These are phyloP conservation scores for Mortierella antarctica DNA, from an alignment of 192 early-diverging fungal genomes.

Conservation along the genomic window DNA sequence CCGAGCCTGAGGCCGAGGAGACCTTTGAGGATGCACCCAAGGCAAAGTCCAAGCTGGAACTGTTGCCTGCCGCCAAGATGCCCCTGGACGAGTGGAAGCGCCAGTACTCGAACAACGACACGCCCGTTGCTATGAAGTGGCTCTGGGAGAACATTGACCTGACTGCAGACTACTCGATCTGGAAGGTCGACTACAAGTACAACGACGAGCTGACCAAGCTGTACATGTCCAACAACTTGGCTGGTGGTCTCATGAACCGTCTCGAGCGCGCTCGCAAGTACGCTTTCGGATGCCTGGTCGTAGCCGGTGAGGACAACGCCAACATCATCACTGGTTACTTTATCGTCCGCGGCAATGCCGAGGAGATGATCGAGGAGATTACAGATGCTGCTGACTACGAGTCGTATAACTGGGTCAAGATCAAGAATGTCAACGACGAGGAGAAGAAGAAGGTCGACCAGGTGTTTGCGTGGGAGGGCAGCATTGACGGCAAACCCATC, in stretches of 20 bases:
- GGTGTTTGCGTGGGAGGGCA: conserved; percentile 89
- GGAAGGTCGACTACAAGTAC: conserved; percentile 94
- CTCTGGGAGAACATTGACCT: conserved; percentile 91
- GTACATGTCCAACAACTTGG: conserved; percentile 94
- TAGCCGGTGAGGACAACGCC: conserved; percentile 82
- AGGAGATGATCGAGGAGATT: conserved; percentile 39
- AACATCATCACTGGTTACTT: conserved; percentile 95
- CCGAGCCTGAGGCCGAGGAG: conserved; percentile 67
- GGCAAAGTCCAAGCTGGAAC: conserved; percentile 88
- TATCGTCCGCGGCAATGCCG: conserved; percentile 80
- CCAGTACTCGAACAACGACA: conserved; percentile 96
- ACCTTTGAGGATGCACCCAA: conserved; percentile 78
- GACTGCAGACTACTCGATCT: conserved; percentile 87
- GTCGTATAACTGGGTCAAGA: conserved; percentile 81
- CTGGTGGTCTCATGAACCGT: conserved; percentile 92
- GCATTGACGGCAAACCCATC: conserved; percentile 72
- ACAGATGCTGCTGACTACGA: conserved; percentile 87
- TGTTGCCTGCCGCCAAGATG: conserved; percentile 83
- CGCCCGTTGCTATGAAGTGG: conserved; percentile 87
- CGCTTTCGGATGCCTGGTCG: conserved; percentile 87
- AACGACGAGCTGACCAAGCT: conserved; percentile 86
- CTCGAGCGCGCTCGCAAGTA: conserved; percentile 92
- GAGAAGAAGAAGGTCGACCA: conserved; percentile 62
- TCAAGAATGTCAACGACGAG: conserved; percentile 75
- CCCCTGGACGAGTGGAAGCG: conserved; percentile 94